Base-by-base conservation (phyloP, 2,329 filamentous ascomycete genomes). In the Trichoderma polysporum region DNA sequence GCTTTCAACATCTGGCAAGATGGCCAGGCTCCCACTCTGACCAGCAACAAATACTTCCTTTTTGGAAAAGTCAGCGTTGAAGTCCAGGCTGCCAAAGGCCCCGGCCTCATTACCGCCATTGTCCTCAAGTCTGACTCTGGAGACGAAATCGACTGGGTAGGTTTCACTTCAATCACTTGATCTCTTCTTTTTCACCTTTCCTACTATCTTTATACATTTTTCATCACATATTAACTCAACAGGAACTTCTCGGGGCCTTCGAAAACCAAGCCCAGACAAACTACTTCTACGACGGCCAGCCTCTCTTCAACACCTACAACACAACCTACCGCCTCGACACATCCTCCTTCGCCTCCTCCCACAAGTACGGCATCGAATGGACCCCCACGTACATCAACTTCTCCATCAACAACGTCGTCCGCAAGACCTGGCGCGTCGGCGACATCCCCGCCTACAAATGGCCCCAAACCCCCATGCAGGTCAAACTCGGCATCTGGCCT, bases 41-140 rank as follows among this genome's bases (percentile, higher is more conserved):
- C 84, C 73, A 84, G 84, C 41, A 84, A 89, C 71, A 92, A 90
- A 84, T 94, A 94, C 80, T 90, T 95, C 75, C 93, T 95, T 88
- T 95, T 93, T 74, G 92, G 92, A 63, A 88, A 86, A 71, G 87
- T 93, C 68, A 88, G 91, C 50, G 87, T 90, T 62, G 84, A 85
- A 25, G 81, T 93, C 77, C 89, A 91, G 75, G 86, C 90, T 12
- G 90, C 91, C 25, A 85, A 89, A 2, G 91, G 91, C 2, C 84
- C 83, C 1, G 92, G 92, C 53, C 91, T 94, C 68, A 89, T 95
- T 69, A 93, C 90, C 77, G 91, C 90, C 66, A 83, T 91, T 10
- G 90, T 94, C 25, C 78, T 95, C 70, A 89, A 92, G 78, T 93
- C 90, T 0, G 91, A 94, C 74, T 86, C 87, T 70, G 82, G 93